phyloP scores from a whole-genome alignment of 2,329 filamentous ascomycete species.

The Aspergillus sp. region DNA sequence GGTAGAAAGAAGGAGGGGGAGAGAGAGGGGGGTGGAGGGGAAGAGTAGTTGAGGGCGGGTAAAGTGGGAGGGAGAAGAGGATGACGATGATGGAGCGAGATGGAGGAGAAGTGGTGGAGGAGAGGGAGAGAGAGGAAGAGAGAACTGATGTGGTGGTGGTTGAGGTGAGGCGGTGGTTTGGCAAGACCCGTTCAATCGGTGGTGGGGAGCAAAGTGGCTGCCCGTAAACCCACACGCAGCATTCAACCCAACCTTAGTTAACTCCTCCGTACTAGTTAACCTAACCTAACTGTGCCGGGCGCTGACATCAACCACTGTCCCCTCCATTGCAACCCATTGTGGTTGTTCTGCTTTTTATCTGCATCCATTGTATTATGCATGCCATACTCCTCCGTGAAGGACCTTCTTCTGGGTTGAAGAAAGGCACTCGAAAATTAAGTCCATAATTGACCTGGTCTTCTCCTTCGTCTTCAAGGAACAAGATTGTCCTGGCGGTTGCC shows the following conservation, averaged over 20 bases:
- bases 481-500: not conserved
- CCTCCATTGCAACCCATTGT: slow-evolving; percentile 2
- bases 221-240: slow-evolving; percentile 19
- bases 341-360: not conserved
- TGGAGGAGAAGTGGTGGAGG: slow-evolving; percentile 8
- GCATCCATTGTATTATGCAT: not conserved
- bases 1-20: slow-evolving; percentile 13
- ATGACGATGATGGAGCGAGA: slow-evolving; percentile 16
- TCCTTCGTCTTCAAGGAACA: not conserved
- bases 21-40: slow-evolving; percentile 7
- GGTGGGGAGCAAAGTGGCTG: slow-evolving; percentile 22
- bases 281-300: slow-evolving; percentile 10
- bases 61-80: slow-evolving; percentile 15
- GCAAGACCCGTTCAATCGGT: slow-evolving; percentile 20
- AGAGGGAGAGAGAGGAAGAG: too few relatives aligned
- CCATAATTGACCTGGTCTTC: not conserved
- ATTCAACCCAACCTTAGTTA: slow-evolving; percentile 7
- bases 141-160: slow-evolving; percentile 8
- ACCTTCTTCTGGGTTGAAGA: not conserved
- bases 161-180: slow-evolving; percentile 25
- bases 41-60: slow-evolving; percentile 7
- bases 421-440: not conserved
- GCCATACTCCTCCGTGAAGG: not conserved
- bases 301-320: slow-evolving; percentile 25
- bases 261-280: not conserved